A percentile compares a stretch with the other conserved stretches of the same genome.
These are phyloP conservation scores for Hypoxylon cercidicola DNA, from an alignment of 495 filamentous ascomycete species.

Conservation along the genomic window DNA sequence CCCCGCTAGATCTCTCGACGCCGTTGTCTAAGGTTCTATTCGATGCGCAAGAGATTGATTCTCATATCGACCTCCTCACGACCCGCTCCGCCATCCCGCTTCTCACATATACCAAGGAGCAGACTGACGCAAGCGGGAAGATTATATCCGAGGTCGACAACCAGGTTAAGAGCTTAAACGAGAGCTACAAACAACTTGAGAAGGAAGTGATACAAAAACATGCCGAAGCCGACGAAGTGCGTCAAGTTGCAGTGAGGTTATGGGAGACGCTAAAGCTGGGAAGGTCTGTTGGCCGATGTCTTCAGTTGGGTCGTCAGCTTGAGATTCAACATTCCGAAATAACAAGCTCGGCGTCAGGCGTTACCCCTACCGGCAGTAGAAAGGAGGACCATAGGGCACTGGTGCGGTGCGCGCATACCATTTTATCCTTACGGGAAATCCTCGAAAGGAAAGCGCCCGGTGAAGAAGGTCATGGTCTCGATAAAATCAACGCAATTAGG, in stretches of 20 bases:
- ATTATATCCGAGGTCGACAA: conserved; percentile 78
- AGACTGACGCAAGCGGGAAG: conserved; percentile 71
- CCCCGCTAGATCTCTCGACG: conserved; percentile 89
- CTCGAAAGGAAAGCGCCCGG: conserved; percentile 69
- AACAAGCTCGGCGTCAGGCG: conserved; percentile 46
- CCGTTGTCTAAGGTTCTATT: conserved; percentile 94
- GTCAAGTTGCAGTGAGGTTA: conserved; percentile 75
- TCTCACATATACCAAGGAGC: conserved; percentile 78
- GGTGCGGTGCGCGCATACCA: conserved; percentile 79
- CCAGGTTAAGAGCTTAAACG: conserved; percentile 80
- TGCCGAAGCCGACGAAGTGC: conserved; percentile 81
- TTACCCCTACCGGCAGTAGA: conserved; percentile 42
- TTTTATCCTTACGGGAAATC: conserved; percentile 76
- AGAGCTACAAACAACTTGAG: conserved; percentile 83
- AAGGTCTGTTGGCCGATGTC: conserved; percentile 75
- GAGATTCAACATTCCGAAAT: conserved; percentile 77
- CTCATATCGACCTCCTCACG: conserved; percentile 89
- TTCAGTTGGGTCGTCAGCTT: conserved; percentile 85
- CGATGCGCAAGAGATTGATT: conserved; percentile 96
- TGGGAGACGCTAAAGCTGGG: conserved; percentile 82
- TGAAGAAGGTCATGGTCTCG: conserved; percentile 80
- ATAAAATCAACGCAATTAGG: conserved; percentile 73
- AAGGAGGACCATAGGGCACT: conserved; percentile 81
- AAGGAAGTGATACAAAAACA: conserved; percentile 85
- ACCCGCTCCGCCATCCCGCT: conserved; percentile 85